These are phyloP conservation scores for Fusarium guadeloupense DNA, from an alignment of 2,329 filamentous ascomycete species.

Conservation along the genomic window DNA sequence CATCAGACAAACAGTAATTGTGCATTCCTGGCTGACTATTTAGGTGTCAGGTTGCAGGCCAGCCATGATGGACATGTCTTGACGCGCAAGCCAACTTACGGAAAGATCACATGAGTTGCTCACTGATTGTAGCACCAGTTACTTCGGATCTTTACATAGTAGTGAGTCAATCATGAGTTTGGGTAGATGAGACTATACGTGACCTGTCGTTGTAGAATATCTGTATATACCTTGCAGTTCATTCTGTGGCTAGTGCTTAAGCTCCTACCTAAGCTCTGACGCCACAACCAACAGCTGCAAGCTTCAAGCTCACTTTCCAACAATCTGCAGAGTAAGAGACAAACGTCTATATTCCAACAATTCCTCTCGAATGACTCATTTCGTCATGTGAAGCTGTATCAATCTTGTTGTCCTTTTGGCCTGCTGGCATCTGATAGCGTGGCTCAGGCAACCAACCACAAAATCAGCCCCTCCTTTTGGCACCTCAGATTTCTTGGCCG, in stretches of 20 bases:
- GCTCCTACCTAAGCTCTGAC: conserved; percentile 12
- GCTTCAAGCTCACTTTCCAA: conserved; percentile 8
- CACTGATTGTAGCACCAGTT: no score
- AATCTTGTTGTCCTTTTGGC: conserved; percentile 21
- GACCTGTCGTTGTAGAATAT: no score
- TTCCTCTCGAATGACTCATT: conserved; percentile 1
- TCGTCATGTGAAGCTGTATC: not conserved
- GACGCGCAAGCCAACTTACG: no score
- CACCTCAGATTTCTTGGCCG: conserved; percentile 36
- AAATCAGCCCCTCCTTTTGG: conserved; percentile 38
- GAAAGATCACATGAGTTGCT: no score
- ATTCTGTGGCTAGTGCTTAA: conserved; percentile 19
- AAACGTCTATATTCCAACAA: not conserved
- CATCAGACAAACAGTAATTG: no score
- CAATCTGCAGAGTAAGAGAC: not conserved
- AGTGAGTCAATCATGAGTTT: no score
- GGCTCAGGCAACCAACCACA: conserved; percentile 27
- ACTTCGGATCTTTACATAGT: no score
- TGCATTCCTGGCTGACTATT: no score
- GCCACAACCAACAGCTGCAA: conserved; percentile 16
- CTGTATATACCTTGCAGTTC: no score
- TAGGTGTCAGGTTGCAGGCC: no score
- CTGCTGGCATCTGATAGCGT: conserved; percentile 34
- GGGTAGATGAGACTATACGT: no score
- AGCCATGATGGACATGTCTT: no score